Percentiles rank a stretch among this genome's conserved stretches.
These are phyloP conservation scores for Suillus alpinus DNA, from an alignment of 768 basidiomycete species.

Conservation along the genomic window DNA sequence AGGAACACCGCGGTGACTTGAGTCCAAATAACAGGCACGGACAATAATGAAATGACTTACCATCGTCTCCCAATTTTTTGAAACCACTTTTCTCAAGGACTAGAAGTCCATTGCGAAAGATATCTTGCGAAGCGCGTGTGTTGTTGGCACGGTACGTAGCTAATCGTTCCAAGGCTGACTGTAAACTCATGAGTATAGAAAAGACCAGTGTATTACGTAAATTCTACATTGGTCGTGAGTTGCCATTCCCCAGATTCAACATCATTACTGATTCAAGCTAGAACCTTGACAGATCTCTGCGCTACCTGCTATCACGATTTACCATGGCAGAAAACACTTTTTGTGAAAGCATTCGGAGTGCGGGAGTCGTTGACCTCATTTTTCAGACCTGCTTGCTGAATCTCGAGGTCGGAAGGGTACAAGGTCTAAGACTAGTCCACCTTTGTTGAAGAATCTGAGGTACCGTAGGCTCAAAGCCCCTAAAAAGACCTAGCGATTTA, in stretches of 20 bases:
- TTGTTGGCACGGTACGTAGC: slow-evolving; percentile 53
- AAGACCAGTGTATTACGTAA: slow-evolving; percentile 6
- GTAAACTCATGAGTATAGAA: slow-evolving; percentile 39
- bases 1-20: not conserved
- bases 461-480: no score
- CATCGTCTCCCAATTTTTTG: slow-evolving; percentile 53
- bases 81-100: slow-evolving; percentile 48
- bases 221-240: no score
- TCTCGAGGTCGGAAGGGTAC: no score
- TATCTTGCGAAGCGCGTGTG: slow-evolving; percentile 53
- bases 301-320: no score
- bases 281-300: no score
- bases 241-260: no score
- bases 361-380: no score
- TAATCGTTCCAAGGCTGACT: slow-evolving; percentile 48
- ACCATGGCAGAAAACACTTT: not conserved
- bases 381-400: no score
- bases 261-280: no score
- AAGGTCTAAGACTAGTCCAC: no score
- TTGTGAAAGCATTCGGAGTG: not conserved
- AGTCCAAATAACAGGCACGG: not conserved
- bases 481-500: no score
- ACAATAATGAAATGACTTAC: slow-evolving; percentile 30
- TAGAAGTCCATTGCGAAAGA: slow-evolving; percentile 49
- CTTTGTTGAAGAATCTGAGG: no score